Conservation (phyloP, 257 asterid genomes). For the Cynanchum wilfordii region DNA sequence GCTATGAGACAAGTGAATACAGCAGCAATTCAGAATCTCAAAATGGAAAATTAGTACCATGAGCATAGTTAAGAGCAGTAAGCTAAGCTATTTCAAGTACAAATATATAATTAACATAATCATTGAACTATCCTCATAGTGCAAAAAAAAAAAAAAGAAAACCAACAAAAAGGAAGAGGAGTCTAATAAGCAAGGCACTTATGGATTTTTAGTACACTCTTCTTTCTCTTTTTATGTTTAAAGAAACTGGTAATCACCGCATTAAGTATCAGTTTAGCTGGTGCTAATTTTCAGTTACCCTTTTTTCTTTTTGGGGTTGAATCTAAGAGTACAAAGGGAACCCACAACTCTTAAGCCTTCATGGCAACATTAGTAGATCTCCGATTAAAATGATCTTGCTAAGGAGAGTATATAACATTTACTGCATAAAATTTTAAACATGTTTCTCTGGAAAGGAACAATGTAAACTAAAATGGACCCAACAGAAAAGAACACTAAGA, state of each 20-base stretch:
- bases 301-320: background rate
- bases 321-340: background rate
- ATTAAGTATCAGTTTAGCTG: background rate
- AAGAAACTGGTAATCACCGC: background rate
- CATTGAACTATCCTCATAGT: background rate
- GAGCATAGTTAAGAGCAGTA: background rate
- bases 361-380: background rate
- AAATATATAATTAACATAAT: background rate
- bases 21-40: background rate
- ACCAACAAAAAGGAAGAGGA: background rate
- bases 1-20: background rate
- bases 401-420: background rate
- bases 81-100: background rate
- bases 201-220: background rate
- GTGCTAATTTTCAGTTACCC: background rate
- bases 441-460: background rate
- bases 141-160: background rate
- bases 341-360: background rate
- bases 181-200: background rate
- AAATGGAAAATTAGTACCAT: background rate
- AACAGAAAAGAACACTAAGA: background rate
- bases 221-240: background rate
- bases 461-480: background rate
- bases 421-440: background rate
- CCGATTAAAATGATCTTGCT: background rate